Evolutionary conservation across 805 yeast genomes (phyloP).

Genomic region (Lachancea quebecensis): DNA sequence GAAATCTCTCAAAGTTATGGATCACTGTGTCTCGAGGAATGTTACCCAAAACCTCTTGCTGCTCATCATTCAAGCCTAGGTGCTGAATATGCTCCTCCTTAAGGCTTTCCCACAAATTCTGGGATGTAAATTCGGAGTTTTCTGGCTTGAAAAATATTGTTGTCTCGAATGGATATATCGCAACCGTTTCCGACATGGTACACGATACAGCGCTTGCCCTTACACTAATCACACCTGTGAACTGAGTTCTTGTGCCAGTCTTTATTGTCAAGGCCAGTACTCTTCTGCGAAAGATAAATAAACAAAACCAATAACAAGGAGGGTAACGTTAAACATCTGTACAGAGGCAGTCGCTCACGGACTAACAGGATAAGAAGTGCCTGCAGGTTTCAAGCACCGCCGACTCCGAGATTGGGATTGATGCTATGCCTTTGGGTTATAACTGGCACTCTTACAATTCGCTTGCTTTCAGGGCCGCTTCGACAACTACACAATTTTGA

Average conservation of each 20-base stretch:
- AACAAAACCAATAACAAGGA: background rate
- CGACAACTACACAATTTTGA: no score
- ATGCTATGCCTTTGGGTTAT: no score
- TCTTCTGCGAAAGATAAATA: background rate
- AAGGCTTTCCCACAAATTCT: conserved; percentile 4
- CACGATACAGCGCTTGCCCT: background rate
- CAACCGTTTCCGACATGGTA: background rate
- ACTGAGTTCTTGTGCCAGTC: background rate
- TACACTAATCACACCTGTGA: background rate
- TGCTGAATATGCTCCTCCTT: background rate
- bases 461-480: no score
- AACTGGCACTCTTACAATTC: no score
- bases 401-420: no score
- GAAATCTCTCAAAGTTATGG: background rate
- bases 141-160: conserved; percentile 3
- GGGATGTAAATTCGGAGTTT: background rate
- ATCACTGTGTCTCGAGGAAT: background rate
- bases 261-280: background rate
- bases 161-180: background rate
- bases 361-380: no score
- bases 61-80: background rate
- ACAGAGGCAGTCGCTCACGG: background rate
- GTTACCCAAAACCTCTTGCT: background rate
- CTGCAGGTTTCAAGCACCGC: no score
- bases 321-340: background rate